Base-by-base conservation (phyloP, 495 filamentous ascomycete genomes). In the Umbilicaria muhlenbergii region DNA sequence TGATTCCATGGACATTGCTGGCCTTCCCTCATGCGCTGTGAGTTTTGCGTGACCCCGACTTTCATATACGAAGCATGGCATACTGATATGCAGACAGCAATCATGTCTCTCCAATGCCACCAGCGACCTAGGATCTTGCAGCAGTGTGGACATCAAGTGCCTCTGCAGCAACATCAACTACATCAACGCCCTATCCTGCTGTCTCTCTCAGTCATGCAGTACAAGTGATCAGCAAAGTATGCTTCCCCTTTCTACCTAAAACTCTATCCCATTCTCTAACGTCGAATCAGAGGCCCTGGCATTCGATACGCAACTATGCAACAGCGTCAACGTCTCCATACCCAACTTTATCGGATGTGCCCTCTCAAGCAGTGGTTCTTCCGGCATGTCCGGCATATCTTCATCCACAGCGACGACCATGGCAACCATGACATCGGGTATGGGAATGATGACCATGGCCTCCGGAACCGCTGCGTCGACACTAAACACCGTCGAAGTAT, bases 311-410 rank as follows among this genome's bases (percentile, higher is more conserved):
- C 28, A 42, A 10, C 41, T 50, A 3, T 56, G 55, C 38, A 36
- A 37, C 13, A 46, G 36, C 35, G 55, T 53, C 41, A 52, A 52
- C 39, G 53, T 56, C 32, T 43, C 43, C 13, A 32, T 47, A n/a
- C 50, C 55, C 8, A 46, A 51, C 24, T 47, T 40, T 15, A 19
- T 56, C 31, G 51, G 50, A 19, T 55, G 52, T 33, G 12, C 40
- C 3, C 24, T 28, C 24, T 28, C 24, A 28, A 28, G 24, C 24
- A 43, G 39, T 2, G 36, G 13, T 4, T 28, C 32, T 6, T 36
- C 31, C 32, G 19, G 36, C 39, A 31, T 24, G 47, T 16, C 11
- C 36, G 13, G 41, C 31, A 15, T 44, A 21, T 14, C 31, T 36
- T 11, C 34, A 35, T 15, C 16, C 2, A 28, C 28, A 6, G 1